A percentile compares a stretch with the other conserved stretches of the same genome.
These are phyloP conservation scores for Collybia sordida DNA, from an alignment of 768 basidiomycete genomes.

Conservation along the genomic window DNA sequence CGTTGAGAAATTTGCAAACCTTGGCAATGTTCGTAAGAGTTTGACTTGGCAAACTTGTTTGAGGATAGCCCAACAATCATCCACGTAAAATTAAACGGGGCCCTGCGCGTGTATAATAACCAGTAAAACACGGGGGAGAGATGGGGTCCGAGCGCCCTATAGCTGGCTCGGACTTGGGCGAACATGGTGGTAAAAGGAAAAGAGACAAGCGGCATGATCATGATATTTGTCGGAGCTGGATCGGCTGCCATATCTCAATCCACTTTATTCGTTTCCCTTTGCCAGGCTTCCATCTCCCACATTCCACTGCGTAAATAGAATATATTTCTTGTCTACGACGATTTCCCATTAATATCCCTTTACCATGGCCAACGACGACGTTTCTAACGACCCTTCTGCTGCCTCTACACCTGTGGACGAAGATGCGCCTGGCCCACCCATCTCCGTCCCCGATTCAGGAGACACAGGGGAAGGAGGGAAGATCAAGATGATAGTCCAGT, in stretches of 20 bases:
- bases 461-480: conserved; percentile 87
- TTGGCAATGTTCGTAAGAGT: too few species aligned
- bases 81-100: too few species aligned
- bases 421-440: conserved; percentile 52
- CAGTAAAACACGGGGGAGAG: too few species aligned
- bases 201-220: neutral
- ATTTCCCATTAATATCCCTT: conserved; percentile 2
- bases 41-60: too few species aligned
- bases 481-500: conserved; percentile 89
- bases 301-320: conserved; percentile 1
- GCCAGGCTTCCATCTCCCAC: neutral
- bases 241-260: neutral
- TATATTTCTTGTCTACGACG: conserved; percentile 5
- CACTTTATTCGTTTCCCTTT: conserved; percentile 1
- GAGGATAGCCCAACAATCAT: too few species aligned
- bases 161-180: neutral
- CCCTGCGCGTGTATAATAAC: too few species aligned
- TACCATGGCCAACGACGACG: conserved; percentile 13
- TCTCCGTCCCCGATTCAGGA: conserved; percentile 67
- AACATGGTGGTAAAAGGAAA: conserved; percentile 1
- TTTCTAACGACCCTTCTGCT: neutral
- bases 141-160: too few species aligned
- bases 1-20: too few species aligned
- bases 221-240: conserved; percentile 5
- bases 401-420: conserved; percentile 33